Percentiles rank a stretch among this genome's conserved stretches.
phyloP scores from a whole-genome alignment of 441 rosid genomes.

The Euphorbia corollata region DNA sequence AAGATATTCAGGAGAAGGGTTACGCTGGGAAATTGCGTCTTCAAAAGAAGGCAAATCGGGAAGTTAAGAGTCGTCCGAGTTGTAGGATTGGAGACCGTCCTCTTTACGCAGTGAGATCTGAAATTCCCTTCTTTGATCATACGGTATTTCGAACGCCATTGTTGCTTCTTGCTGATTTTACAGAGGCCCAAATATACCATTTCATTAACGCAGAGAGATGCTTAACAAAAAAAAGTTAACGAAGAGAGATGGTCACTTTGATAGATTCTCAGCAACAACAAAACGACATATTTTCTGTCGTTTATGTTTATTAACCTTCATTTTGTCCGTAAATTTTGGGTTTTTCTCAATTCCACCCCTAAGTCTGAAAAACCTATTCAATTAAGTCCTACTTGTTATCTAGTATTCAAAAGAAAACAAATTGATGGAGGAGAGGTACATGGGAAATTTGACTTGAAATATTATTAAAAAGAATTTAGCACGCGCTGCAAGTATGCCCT shows the following conservation, averaged over 20 bases:
- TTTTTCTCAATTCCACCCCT: too few species aligned
- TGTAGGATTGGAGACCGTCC: slow-evolving; percentile 45
- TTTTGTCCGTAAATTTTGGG: too few species aligned
- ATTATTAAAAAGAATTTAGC: too few species aligned
- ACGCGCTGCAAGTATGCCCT: too few species aligned
- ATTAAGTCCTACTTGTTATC: too few species aligned
- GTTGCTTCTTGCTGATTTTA: background rate
- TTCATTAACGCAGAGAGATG: background rate
- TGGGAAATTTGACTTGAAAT: too few species aligned
- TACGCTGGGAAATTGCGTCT: slow-evolving; percentile 43
- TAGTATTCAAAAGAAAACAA: too few species aligned
- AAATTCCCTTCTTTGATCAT: slow-evolving; percentile 47
- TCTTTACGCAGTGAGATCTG: slow-evolving; percentile 57
- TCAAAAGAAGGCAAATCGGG: slow-evolving; percentile 36
- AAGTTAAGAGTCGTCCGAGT: slow-evolving; percentile 35
- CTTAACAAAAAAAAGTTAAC: background rate
- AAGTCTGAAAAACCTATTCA: too few species aligned
- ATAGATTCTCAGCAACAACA: background rate
- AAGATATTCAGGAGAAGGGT: slow-evolving; percentile 52
- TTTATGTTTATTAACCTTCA: background rate
- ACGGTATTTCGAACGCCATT: slow-evolving; percentile 57
- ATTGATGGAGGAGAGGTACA: too few species aligned
- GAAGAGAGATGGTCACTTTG: too few species aligned
- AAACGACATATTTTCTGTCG: background rate
- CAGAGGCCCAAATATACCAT: background rate